phyloP scores from a whole-genome alignment of 495 filamentous ascomycete genomes.

The Cercophora newfieldiana region DNA sequence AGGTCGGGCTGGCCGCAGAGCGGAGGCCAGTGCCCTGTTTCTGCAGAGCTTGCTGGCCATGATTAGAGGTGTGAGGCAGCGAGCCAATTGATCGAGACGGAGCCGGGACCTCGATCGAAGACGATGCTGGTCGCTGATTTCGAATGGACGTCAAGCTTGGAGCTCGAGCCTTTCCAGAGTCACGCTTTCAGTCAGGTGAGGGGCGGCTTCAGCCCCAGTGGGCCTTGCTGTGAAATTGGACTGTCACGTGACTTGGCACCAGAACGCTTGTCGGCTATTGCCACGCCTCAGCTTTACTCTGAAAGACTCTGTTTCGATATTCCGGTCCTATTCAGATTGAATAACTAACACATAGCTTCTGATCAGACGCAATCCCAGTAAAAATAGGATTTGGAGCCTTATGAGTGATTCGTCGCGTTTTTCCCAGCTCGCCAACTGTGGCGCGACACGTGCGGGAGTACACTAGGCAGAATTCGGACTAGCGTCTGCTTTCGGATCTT shows the following conservation, averaged over 20 bases:
- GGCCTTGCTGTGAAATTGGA: background rate
- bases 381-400: background rate
- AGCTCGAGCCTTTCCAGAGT: constrained; percentile 17
- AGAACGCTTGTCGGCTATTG: too few relatives aligned
- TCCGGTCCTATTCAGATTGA: background rate
- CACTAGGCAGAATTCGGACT: constrained; percentile 17
- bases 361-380: too few relatives aligned
- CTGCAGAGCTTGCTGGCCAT: constrained; percentile 69
- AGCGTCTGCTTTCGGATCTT: constrained; percentile 22
- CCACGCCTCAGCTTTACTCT: too few relatives aligned
- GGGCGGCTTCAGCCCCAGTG: background rate
- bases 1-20: constrained; percentile 55
- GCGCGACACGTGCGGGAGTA: constrained; percentile 29
- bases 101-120: constrained; percentile 29
- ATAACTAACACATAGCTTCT: too few relatives aligned
- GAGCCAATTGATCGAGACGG: constrained; percentile 45
- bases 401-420: constrained; percentile 4
- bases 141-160: constrained; percentile 17
- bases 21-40: constrained; percentile 61
- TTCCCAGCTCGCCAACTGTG: constrained; percentile 17
- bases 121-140: constrained; percentile 15
- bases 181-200: constrained; percentile 21
- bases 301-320: too few relatives aligned
- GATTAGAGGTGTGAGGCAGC: constrained; percentile 44
- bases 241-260: background rate